Evolutionary conservation across 495 filamentous ascomycete genomes (phyloP).

Genomic region (Umbilicaria muhlenbergii): DNA sequence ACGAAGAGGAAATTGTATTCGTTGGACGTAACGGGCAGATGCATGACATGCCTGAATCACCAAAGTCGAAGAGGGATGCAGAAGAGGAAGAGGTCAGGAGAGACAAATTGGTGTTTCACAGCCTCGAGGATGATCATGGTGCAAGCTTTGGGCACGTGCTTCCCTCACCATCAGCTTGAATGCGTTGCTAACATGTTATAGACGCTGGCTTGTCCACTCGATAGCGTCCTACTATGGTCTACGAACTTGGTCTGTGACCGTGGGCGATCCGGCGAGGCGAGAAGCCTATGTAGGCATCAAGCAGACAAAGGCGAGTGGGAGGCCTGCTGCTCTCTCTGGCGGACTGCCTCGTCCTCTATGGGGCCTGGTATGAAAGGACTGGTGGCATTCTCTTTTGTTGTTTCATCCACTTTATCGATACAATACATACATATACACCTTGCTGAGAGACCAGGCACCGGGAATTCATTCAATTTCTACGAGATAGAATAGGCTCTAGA

Average conservation of each 20-base stretch:
- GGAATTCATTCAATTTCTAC: too few relatives aligned
- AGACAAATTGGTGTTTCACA: slow-evolving; percentile 68
- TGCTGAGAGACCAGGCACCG: too few relatives aligned
- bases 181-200: slow-evolving; percentile 20
- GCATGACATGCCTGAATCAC: slow-evolving; percentile 40
- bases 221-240: slow-evolving; percentile 90
- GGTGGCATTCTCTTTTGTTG: neutral
- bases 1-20: slow-evolving; percentile 88
- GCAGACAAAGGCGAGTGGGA: slow-evolving; percentile 13
- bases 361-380: slow-evolving; percentile 35
- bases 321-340: slow-evolving; percentile 12
- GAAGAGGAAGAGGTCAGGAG: slow-evolving; percentile 34
- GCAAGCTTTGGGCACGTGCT: slow-evolving; percentile 68
- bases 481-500: too few relatives aligned
- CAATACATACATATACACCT: too few relatives aligned
- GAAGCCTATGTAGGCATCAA: slow-evolving; percentile 82
- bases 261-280: slow-evolving; percentile 57
- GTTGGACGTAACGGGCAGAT: slow-evolving; percentile 63
- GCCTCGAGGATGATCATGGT: slow-evolving; percentile 51
- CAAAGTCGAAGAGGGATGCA: slow-evolving; percentile 17
- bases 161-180: slow-evolving; percentile 1
- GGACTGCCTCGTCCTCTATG: slow-evolving; percentile 44
- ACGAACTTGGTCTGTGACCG: slow-evolving; percentile 65
- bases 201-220: slow-evolving; percentile 85
- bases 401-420: too few relatives aligned